Evolutionary conservation across 305 asterid genomes (phyloP).

Genomic region (Fraxinus platypoda): DNA sequence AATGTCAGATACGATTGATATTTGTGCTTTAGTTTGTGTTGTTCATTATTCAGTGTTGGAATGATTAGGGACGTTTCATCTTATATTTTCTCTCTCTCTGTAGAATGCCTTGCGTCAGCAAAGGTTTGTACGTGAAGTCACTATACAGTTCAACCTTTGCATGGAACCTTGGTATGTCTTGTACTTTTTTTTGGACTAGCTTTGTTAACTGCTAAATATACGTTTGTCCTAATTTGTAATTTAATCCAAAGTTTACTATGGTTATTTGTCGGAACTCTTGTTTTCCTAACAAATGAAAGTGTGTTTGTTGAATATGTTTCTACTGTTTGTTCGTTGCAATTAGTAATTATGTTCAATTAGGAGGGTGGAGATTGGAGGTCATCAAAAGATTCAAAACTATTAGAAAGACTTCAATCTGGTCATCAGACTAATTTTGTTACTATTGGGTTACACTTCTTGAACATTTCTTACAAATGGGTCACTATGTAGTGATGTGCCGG

Average conservation of each 20-base stretch:
- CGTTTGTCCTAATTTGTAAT: neutral
- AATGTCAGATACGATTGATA: neutral
- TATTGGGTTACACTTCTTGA: neutral
- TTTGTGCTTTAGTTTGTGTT: neutral
- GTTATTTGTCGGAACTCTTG: neutral
- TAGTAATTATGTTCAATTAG: neutral
- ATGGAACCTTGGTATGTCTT: slow-evolving; percentile 92
- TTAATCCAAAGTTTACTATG: neutral
- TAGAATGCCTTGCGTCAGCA: slow-evolving; percentile 91
- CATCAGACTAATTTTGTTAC: neutral
- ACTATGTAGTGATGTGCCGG: neutral
- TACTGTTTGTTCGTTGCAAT: slow-evolving; percentile 3
- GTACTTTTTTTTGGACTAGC: neutral
- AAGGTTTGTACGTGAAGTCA: slow-evolving; percentile 87
- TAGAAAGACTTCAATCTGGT: neutral
- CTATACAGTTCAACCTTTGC: slow-evolving; percentile 84
- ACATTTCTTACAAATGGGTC: neutral
- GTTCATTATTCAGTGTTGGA: neutral
- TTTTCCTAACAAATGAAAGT: neutral
- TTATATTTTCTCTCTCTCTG: slow-evolving; percentile 22
- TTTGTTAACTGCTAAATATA: neutral
- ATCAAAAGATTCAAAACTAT: neutral
- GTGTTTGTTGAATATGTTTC: neutral
- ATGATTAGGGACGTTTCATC: slow-evolving; percentile 13
- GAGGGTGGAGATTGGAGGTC: neutral